Percentiles rank a stretch among this genome's conserved stretches.
Conservation (phyloP, 345 rosid species). For the Eucalyptus grandis region DNA sequence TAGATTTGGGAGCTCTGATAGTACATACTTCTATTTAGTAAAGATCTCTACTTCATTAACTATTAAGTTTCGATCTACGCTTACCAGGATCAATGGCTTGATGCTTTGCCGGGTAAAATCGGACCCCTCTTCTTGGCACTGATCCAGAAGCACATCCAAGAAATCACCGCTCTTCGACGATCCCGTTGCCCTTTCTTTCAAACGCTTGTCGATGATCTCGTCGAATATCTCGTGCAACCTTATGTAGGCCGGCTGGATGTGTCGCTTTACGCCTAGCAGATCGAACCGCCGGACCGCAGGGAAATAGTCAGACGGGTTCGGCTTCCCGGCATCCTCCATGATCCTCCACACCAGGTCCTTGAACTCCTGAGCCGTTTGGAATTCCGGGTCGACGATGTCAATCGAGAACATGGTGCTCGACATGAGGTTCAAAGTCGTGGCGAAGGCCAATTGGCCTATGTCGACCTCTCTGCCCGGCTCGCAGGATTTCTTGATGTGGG, state of each 20-base stretch:
- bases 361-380: slow-evolving; percentile 12
- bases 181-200: background rate
- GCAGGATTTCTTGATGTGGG: slow-evolving; percentile 3
- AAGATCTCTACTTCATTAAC: background rate
- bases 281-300: slow-evolving; percentile 16
- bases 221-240: slow-evolving; percentile 16
- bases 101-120: slow-evolving; percentile 6
- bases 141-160: slow-evolving; percentile 23
- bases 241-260: background rate
- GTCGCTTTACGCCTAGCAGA: slow-evolving; percentile 13
- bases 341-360: slow-evolving; percentile 16
- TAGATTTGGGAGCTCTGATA: background rate
- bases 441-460: slow-evolving; percentile 12
- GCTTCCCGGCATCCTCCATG: slow-evolving; percentile 18
- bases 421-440: slow-evolving; percentile 12
- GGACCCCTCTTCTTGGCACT: slow-evolving; percentile 2
- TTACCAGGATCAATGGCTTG: slow-evolving; percentile 23
- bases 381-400: slow-evolving; percentile 13
- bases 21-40: background rate
- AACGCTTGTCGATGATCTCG: slow-evolving; percentile 10
- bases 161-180: background rate
- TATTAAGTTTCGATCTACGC: background rate
- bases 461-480: background rate
- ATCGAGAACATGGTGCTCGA: slow-evolving; percentile 17
- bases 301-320: slow-evolving; percentile 21